These are phyloP conservation scores for Aeminium ludgeri DNA, from an alignment of 495 filamentous ascomycete species.

Conservation along the genomic window DNA sequence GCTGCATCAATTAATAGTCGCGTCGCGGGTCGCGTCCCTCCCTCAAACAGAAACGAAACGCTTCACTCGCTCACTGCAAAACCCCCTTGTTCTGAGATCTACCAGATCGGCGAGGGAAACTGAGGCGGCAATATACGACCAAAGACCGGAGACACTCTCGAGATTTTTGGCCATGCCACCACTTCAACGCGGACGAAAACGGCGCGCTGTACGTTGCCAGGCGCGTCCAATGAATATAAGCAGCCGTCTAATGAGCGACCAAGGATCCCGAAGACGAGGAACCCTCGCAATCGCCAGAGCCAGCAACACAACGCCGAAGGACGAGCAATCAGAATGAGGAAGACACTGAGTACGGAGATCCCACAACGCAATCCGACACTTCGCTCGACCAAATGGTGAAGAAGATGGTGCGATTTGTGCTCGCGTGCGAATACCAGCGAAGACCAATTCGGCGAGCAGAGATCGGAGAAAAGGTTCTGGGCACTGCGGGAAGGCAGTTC, in stretches of 20 bases:
- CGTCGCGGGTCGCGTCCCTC: too few relatives aligned
- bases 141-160: too few relatives aligned
- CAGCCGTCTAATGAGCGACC: neutral
- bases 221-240: neutral
- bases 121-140: too few relatives aligned
- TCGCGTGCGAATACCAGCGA: slow-evolving; percentile 78
- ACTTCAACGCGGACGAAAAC: neutral
- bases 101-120: too few relatives aligned
- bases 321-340: neutral
- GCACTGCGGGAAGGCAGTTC: slow-evolving; percentile 21
- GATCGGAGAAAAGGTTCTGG: slow-evolving; percentile 52
- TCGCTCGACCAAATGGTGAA: slow-evolving; percentile 51
- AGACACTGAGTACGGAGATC: neutral
- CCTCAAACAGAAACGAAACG: too few relatives aligned
- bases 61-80: too few relatives aligned
- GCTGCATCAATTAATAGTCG: too few relatives aligned
- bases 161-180: neutral
- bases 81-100: too few relatives aligned
- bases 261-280: neutral
- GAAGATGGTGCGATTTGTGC: slow-evolving; percentile 75
- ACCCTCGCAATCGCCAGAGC: slow-evolving; percentile 4
- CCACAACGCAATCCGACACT: neutral
- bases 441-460: slow-evolving; percentile 59
- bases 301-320: slow-evolving; percentile 12
- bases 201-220: neutral